Base-by-base conservation (phyloP, 257 asterid species). In the Scutellaria galericulata region DNA sequence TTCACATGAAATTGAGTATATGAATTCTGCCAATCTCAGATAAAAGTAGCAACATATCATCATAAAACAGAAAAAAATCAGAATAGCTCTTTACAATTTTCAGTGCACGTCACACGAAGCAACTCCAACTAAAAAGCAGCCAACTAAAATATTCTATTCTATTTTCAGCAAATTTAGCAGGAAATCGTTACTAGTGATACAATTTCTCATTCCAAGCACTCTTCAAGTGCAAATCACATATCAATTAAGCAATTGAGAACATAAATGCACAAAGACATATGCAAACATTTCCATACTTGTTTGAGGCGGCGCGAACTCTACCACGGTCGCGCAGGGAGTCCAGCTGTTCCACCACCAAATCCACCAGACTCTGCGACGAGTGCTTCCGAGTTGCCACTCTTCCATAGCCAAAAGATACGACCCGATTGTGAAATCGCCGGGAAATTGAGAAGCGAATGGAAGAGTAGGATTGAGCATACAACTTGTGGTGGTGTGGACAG, bases 331-430 rank as follows among this genome's bases (percentile, higher is more conserved):
- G 86, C 66, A 78, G 64, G 22, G 80, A 75, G 47, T 69, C 82
- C 48, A 88, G 89, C 83, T 90, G 93, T 63, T 82, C 86, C 77
- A 80, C 10, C 20, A 94, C 72, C 70, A 80, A 46, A 75, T 89
- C 88, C 60, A 89, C 84, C 18, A 89, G 76, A 70, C 83, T 89
- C 75, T 79, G 92, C 35, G 84, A 57, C 15, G 96, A 90, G 83
- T 81, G 87, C 75, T 79, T 75, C 18, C 92, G 95, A 73, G 73
- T 60, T 22, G 73, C 13, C 14, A 41, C 66, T 27, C 68, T 54
- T 71, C 85, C 80, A 50, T 70, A 64, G 22, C 75, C 80, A 64
- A 45, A 69, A 31, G 78, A 73, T 39, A 80, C 12, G 66, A 72
- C 74, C 51, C 81, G 78, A 71, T 60, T 57, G 11, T 64, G 73